Evolutionary conservation across 2,329 filamentous ascomycete species (phyloP).

Genomic region (Alternaria gaisen): DNA sequence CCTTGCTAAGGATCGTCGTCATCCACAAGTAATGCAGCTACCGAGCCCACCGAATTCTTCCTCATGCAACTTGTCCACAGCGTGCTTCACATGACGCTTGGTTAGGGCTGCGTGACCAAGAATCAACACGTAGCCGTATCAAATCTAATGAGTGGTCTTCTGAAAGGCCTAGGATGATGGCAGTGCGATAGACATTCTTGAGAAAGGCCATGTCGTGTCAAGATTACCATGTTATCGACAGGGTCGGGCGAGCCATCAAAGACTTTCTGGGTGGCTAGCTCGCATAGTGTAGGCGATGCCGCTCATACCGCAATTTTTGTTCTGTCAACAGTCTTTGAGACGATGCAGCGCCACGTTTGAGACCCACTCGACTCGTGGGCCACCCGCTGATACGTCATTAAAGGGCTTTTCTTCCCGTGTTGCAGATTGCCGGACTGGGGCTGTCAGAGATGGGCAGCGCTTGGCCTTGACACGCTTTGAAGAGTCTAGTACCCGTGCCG

Average conservation of each 20-base stretch:
- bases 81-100: conserved; percentile 19
- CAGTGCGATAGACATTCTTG: neutral
- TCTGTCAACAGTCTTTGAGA: conserved; percentile 33
- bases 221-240: conserved; percentile 20
- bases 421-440: conserved; percentile 46
- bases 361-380: conserved; percentile 50
- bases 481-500: conserved; percentile 12
- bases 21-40: conserved; percentile 30
- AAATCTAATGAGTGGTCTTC: conserved; percentile 5
- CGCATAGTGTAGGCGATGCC: conserved; percentile 22
- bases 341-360: conserved; percentile 47
- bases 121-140: conserved; percentile 17
- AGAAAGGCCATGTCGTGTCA: conserved; percentile 15
- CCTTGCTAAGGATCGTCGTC: conserved; percentile 36
- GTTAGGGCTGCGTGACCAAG: conserved; percentile 19
- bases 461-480: conserved; percentile 22
- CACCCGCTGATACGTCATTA: conserved; percentile 47
- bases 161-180: neutral
- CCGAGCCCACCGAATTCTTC: conserved; percentile 18
- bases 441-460: conserved; percentile 38
- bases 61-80: conserved; percentile 27
- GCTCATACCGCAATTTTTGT: conserved; percentile 35
- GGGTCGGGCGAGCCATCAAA: conserved; percentile 24
- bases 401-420: conserved; percentile 42
- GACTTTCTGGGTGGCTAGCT: conserved; percentile 14